Evolutionary conservation across 2,329 filamentous ascomycete species (phyloP).

Genomic region (Penicillium sp.): DNA sequence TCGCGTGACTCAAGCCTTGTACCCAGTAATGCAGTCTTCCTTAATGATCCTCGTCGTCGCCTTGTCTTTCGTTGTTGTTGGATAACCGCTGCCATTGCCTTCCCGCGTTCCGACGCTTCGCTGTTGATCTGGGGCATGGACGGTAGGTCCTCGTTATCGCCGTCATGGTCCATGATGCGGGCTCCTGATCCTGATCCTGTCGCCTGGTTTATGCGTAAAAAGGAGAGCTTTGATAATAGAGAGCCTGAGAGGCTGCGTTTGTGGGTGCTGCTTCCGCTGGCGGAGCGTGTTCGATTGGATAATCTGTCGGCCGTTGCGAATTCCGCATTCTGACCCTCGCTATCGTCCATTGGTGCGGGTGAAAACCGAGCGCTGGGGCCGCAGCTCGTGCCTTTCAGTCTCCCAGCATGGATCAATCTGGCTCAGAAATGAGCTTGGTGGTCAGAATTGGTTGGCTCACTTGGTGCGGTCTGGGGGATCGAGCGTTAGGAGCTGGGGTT

Average conservation of each 20-base stretch:
- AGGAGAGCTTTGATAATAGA: conserved; percentile 68
- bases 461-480: conserved; percentile 2
- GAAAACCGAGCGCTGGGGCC: conserved; percentile 19
- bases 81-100: conserved; percentile 51
- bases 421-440: background rate
- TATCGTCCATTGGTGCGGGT: conserved; percentile 39
- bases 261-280: conserved; percentile 41
- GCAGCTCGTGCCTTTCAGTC: conserved; percentile 23
- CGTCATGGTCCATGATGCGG: conserved; percentile 25
- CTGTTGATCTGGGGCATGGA: conserved; percentile 20
- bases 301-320: conserved; percentile 26
- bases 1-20: conserved; percentile 43
- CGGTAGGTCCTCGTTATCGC: conserved; percentile 28
- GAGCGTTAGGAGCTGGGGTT: conserved; percentile 1
- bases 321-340: conserved; percentile 25
- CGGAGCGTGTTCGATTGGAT: conserved; percentile 32
- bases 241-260: conserved; percentile 62
- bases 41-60: conserved; percentile 77
- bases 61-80: conserved; percentile 58
- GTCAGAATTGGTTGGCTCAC: background rate
- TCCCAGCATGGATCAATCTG: conserved; percentile 8
- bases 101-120: conserved; percentile 35
- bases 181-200: conserved; percentile 36
- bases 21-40: conserved; percentile 82
- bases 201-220: conserved; percentile 56